phyloP scores from a whole-genome alignment of 208 protist genomes.

The Trypanosoma avium region DNA sequence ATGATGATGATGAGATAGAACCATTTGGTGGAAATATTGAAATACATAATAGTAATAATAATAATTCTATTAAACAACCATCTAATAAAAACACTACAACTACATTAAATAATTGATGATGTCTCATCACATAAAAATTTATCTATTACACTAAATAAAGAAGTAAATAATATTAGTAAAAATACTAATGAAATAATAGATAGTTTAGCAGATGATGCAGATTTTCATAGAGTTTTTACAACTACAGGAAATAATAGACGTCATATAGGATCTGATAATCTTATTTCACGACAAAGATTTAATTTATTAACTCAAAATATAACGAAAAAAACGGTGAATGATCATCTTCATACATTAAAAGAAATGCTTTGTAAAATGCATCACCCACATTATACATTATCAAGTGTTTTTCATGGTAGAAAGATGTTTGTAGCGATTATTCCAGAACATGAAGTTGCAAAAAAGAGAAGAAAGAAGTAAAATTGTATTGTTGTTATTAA shows the following conservation, averaged over 20 bases:
- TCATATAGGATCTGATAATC: no score
- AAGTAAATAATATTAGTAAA: background rate
- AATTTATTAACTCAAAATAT: background rate
- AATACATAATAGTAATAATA: background rate
- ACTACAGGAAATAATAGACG: slow-evolving; percentile 20
- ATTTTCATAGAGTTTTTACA: slow-evolving; percentile 84
- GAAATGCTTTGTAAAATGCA: slow-evolving; percentile 78
- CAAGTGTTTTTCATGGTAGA: slow-evolving; percentile 61
- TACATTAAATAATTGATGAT: no score
- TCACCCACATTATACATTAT: slow-evolving; percentile 84
- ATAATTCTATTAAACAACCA: no score
- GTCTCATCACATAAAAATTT: no score
- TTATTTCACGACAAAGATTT: no score
- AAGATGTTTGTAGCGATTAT: slow-evolving; percentile 73
- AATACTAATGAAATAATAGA: background rate
- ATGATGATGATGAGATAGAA: background rate
- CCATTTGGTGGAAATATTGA: background rate
- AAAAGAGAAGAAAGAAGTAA: slow-evolving; percentile 1
- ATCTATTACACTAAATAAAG: no score
- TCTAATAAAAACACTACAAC: no score
- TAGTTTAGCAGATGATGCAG: slow-evolving; percentile 29
- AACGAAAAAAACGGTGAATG: slow-evolving; percentile 23
- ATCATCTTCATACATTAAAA: slow-evolving; percentile 41
- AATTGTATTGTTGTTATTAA: no score
- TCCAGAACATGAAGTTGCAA: slow-evolving; percentile 71